phyloP scores from a whole-genome alignment of 2,329 filamentous ascomycete species.

The Colletotrichum sp. region DNA sequence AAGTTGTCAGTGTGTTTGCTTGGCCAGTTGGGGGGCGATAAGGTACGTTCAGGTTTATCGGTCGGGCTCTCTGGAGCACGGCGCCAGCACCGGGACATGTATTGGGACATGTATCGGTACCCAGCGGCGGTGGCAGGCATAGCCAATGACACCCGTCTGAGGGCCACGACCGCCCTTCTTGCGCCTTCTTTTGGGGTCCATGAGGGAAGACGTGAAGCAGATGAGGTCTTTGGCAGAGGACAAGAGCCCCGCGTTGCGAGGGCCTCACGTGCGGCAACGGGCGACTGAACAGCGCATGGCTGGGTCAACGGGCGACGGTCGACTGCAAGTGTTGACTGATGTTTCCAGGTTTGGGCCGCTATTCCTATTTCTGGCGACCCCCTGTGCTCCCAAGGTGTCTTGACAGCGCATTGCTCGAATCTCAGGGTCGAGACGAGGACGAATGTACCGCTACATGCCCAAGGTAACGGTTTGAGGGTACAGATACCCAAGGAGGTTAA shows the following conservation, averaged over 20 bases:
- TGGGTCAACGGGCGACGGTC: neutral
- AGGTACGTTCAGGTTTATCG: neutral
- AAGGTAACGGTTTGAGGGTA: neutral
- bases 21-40: neutral
- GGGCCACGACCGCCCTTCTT: conserved; percentile 11
- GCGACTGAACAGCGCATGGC: neutral
- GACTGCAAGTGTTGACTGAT: neutral
- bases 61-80: neutral
- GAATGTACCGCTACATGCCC: neutral
- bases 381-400: neutral
- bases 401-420: neutral
- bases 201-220: neutral
- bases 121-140: neutral
- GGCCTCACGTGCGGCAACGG: conserved; percentile 13
- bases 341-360: conserved; percentile 15
- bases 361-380: neutral
- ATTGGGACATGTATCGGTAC: neutral
- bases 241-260: conserved; percentile 10
- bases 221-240: neutral
- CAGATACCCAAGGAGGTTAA: neutral
- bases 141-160: neutral
- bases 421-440: neutral
- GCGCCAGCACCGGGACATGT: neutral
- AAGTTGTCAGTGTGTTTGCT: neutral
- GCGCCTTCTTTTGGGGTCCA: neutral